Conservation (phyloP, 2,329 filamentous ascomycete species). For the Hypoxylon sp. region DNA sequence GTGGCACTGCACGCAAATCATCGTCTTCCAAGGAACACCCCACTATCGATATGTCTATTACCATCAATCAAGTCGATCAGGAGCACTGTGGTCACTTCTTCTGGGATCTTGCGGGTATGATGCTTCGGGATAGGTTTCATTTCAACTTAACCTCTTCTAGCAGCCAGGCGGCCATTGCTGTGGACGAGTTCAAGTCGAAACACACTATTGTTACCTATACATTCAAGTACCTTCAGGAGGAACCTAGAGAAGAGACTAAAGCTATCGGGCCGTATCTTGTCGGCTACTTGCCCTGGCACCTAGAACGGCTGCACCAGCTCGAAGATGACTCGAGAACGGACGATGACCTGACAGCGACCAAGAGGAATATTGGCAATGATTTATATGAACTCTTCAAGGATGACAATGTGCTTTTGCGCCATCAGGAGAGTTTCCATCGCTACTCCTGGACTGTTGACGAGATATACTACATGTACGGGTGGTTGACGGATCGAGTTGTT, state of each 20-base stretch:
- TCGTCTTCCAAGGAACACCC: constrained; percentile 25
- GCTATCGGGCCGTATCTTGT: constrained; percentile 34
- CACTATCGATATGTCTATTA: constrained; percentile 41
- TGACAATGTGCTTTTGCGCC: constrained; percentile 20
- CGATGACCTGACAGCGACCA: constrained; percentile 15
- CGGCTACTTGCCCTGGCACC: constrained; percentile 35
- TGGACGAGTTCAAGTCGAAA: constrained; percentile 40
- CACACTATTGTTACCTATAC: constrained; percentile 35
- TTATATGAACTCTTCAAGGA: constrained; percentile 37
- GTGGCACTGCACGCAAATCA: constrained; percentile 3
- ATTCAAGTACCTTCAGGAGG: constrained; percentile 32
- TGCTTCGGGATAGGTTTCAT: constrained; percentile 39
- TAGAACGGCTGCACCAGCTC: constrained; percentile 24
- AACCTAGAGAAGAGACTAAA: constrained; percentile 20
- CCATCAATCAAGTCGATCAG: constrained; percentile 40
- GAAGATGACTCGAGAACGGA: constrained; percentile 34
- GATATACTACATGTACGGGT: constrained; percentile 32
- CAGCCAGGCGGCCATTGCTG: constrained; percentile 25
- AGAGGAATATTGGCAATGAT: constrained; percentile 35
- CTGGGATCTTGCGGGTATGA: constrained; percentile 41
- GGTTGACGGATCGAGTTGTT: constrained; percentile 35
- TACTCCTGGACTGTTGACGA: constrained; percentile 27
- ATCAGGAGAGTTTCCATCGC: constrained; percentile 21
- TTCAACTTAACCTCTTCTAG: constrained; percentile 37
- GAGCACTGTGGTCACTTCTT: constrained; percentile 40